Conservation (phyloP, 306 rosid species). For the Cicer bijugum region DNA sequence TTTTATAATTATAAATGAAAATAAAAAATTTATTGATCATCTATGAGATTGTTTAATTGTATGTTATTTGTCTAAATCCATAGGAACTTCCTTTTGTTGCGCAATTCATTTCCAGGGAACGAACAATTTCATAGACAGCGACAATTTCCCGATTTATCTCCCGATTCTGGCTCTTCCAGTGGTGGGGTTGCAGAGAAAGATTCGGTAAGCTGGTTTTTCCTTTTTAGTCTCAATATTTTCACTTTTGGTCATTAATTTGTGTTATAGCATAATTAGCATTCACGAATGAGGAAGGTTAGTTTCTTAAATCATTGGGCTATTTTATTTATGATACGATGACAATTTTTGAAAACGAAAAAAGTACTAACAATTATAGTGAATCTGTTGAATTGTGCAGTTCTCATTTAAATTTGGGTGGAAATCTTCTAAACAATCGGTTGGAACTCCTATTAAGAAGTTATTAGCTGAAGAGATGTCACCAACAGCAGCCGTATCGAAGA, state of each 20-base stretch:
- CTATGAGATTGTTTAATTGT: too few species aligned
- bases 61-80: too few species aligned
- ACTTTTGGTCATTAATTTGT: background rate
- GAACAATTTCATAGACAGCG: constrained; percentile 54
- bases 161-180: constrained; percentile 64
- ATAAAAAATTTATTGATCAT: too few species aligned
- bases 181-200: constrained; percentile 60
- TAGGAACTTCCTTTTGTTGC: too few species aligned
- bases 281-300: constrained; percentile 11
- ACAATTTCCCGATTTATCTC: constrained; percentile 49
- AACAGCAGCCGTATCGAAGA: constrained; percentile 61
- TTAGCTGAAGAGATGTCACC: constrained; percentile 76
- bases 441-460: constrained; percentile 76
- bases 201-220: constrained; percentile 60
- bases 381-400: constrained; percentile 59
- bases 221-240: constrained; percentile 13
- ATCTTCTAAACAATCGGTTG: constrained; percentile 61
- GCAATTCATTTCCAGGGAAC: constrained; percentile 62
- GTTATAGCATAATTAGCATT: background rate
- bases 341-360: constrained; percentile 14
- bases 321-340: constrained; percentile 22
- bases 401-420: constrained; percentile 62
- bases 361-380: constrained; percentile 27
- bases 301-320: constrained; percentile 6
- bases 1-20: too few species aligned